phyloP scores from a whole-genome alignment of 352 stramenopile genomes.

The Globisporangium acanthophoron region DNA sequence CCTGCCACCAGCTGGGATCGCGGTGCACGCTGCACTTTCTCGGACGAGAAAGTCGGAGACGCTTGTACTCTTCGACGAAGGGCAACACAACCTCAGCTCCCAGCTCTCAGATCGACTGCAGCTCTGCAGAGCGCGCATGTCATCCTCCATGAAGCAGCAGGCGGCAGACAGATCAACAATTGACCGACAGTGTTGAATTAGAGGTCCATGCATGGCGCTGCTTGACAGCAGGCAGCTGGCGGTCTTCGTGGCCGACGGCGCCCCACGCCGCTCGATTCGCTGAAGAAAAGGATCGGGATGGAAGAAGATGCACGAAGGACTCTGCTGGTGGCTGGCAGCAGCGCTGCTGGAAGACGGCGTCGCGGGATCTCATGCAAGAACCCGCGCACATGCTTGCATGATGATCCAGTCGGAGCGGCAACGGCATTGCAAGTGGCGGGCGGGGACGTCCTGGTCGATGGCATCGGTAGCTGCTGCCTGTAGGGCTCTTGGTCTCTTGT shows the following conservation, averaged over 20 bases:
- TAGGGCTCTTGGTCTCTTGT: background rate
- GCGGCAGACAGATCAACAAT: background rate
- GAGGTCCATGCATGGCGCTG: no score
- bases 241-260: background rate
- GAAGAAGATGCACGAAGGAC: background rate
- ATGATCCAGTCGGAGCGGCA: background rate
- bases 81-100: no score
- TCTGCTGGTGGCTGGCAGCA: background rate
- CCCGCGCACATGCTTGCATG: background rate
- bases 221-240: no score
- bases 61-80: background rate
- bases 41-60: background rate
- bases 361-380: background rate
- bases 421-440: no score
- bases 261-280: background rate
- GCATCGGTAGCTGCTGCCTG: background rate
- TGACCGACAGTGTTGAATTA: background rate
- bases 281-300: background rate
- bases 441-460: no score
- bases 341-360: no score
- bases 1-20: constrained; percentile 1
- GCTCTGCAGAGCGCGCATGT: background rate
- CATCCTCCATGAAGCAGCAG: background rate
- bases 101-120: background rate
- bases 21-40: background rate